Evolutionary conservation across 768 basidiomycete genomes (phyloP).

Genomic region (Lentinula aciculospora): DNA sequence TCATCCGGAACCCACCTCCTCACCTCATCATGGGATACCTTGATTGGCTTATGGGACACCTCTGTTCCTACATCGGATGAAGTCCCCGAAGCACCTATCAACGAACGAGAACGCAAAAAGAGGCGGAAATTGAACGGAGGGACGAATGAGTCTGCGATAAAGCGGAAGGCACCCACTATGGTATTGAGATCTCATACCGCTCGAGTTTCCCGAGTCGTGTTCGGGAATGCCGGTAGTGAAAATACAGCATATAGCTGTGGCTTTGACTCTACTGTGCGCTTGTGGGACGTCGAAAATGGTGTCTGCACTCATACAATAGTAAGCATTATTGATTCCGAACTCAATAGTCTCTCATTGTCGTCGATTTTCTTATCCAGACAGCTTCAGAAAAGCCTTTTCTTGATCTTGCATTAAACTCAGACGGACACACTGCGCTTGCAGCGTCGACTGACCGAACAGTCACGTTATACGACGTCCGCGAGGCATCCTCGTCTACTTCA

Average conservation of each 20-base stretch:
- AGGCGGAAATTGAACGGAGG: slow-evolving; percentile 42
- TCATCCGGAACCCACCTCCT: slow-evolving; percentile 57
- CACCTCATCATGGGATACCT: slow-evolving; percentile 83
- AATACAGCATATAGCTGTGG: slow-evolving; percentile 66
- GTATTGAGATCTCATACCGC: slow-evolving; percentile 83
- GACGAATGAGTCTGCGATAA: slow-evolving; percentile 30
- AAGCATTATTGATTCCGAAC: slow-evolving; percentile 18
- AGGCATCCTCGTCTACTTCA: slow-evolving; percentile 25
- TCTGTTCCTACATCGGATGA: slow-evolving; percentile 59
- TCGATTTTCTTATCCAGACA: slow-evolving; percentile 35
- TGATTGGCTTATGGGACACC: slow-evolving; percentile 80
- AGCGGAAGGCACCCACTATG: slow-evolving; percentile 60
- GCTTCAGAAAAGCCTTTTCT: slow-evolving; percentile 74
- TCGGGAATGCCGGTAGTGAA: slow-evolving; percentile 28
- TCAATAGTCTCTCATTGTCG: no score
- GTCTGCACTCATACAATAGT: slow-evolving; percentile 69
- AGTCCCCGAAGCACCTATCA: slow-evolving; percentile 34
- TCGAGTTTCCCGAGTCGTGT: slow-evolving; percentile 71
- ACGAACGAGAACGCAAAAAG: slow-evolving; percentile 52
- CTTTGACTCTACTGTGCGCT: slow-evolving; percentile 84
- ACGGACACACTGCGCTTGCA: slow-evolving; percentile 44
- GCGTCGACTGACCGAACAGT: slow-evolving; percentile 74
- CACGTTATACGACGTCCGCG: slow-evolving; percentile 64
- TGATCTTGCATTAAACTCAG: slow-evolving; percentile 44
- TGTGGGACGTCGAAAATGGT: slow-evolving; percentile 82